phyloP scores from a whole-genome alignment of 805 yeast species.

The Dipodascopsis uninucleata region DNA sequence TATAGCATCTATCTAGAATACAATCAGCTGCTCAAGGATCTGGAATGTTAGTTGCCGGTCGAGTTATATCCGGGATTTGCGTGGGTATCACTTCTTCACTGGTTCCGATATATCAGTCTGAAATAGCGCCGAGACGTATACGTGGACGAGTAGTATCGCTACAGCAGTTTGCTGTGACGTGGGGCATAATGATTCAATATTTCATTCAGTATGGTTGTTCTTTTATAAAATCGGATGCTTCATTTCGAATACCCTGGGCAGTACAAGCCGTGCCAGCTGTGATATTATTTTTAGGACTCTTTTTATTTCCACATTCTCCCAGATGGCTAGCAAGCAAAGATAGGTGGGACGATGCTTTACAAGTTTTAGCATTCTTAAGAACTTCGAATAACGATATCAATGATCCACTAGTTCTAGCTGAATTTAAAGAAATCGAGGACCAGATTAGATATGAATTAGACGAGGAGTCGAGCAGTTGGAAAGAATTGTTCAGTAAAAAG shows the following conservation, averaged over 20 bases:
- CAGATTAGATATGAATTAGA: slow-evolving; percentile 25
- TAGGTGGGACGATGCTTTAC: slow-evolving; percentile 53
- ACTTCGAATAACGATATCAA: slow-evolving; percentile 30
- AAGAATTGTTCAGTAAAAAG: slow-evolving; percentile 15
- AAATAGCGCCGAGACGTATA: slow-evolving; percentile 31
- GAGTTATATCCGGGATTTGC: slow-evolving; percentile 52
- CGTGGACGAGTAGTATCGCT: slow-evolving; percentile 37
- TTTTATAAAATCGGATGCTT: slow-evolving; percentile 43
- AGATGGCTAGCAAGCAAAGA: slow-evolving; percentile 48
- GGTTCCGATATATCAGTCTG: slow-evolving; percentile 42
- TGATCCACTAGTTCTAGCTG: slow-evolving; percentile 28
- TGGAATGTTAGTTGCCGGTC: slow-evolving; percentile 42
- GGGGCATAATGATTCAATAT: slow-evolving; percentile 36
- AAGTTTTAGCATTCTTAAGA: slow-evolving; percentile 50
- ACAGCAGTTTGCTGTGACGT: slow-evolving; percentile 35
- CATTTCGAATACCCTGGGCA: slow-evolving; percentile 66
- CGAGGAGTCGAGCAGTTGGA: slow-evolving; percentile 9
- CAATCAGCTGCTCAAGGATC: slow-evolving; percentile 36
- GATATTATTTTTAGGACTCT: slow-evolving; percentile 45
- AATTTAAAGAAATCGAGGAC: slow-evolving; percentile 27
- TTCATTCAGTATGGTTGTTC: slow-evolving; percentile 42
- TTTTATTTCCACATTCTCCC: slow-evolving; percentile 41
- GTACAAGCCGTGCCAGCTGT: slow-evolving; percentile 52
- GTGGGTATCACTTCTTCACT: slow-evolving; percentile 54
- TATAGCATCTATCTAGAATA: neutral